Evolutionary conservation across 495 filamentous ascomycete genomes (phyloP).

Genomic region (Trichoderma virens): DNA sequence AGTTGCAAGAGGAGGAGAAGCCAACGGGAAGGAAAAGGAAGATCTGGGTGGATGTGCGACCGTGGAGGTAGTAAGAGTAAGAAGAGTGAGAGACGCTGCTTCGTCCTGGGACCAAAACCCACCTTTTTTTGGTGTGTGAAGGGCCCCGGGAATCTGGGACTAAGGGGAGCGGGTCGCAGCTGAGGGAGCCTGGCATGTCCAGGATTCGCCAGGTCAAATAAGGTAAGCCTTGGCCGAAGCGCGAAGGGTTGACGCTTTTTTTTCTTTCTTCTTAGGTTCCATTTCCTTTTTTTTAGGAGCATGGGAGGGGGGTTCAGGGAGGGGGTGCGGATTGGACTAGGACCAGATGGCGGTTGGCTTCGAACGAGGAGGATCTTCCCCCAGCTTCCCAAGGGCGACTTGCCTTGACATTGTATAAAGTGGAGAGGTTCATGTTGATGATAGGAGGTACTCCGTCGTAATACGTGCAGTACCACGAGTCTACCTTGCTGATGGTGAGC

Average conservation of each 20-base stretch:
- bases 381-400: not conserved
- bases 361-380: constrained; percentile 1
- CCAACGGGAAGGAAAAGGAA: not conserved
- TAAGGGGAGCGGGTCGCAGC: constrained; percentile 6
- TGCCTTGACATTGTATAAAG: too few relatives aligned
- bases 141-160: constrained; percentile 4
- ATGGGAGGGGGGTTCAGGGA: not conserved
- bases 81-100: not conserved
- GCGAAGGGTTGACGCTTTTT: not conserved
- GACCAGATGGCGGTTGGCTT: constrained; percentile 4
- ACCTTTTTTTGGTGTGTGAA: not conserved
- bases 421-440: too few relatives aligned
- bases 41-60: constrained; percentile 7
- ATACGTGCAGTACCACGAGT: too few relatives aligned
- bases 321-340: not conserved
- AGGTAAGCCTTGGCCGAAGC: constrained; percentile 7
- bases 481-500: too few relatives aligned
- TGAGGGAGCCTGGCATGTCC: constrained; percentile 8
- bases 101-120: not conserved
- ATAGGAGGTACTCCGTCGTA: too few relatives aligned
- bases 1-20: not conserved
- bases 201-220: not conserved
- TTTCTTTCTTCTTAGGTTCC: not conserved
- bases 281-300: not conserved
- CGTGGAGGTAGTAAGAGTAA: not conserved